Percentiles rank a stretch among this genome's conserved stretches.
phyloP scores from a whole-genome alignment of 176 grass and related monocot species.

The Zoysia japonica region DNA sequence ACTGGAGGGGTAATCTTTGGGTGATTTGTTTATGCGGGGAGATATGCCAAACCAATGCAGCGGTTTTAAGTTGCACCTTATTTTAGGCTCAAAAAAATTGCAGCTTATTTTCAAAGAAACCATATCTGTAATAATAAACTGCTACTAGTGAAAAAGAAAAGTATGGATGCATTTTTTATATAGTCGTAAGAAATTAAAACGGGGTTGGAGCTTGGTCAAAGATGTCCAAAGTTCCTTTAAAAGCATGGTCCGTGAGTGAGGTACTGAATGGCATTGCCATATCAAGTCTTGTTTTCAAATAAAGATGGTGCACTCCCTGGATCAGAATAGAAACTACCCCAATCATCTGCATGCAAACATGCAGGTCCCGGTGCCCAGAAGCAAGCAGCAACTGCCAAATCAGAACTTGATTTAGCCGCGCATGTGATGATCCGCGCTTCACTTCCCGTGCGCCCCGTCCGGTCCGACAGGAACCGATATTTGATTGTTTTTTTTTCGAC shows the following conservation, averaged over 20 bases:
- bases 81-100: neutral
- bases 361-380: neutral
- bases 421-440: neutral
- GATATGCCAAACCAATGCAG: conserved; percentile 4
- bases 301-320: too few species aligned
- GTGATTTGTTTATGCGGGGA: conserved; percentile 42
- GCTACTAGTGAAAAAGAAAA: too few species aligned
- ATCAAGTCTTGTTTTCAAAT: too few species aligned
- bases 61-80: conserved; percentile 1
- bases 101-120: too few species aligned
- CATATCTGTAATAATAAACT: too few species aligned
- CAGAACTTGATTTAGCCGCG: neutral
- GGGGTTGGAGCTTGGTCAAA: too few species aligned
- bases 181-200: too few species aligned
- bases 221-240: too few species aligned
- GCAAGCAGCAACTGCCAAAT: neutral
- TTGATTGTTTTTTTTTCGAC: too few species aligned
- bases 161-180: too few species aligned
- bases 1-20: conserved; percentile 43
- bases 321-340: neutral
- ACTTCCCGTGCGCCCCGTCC: neutral
- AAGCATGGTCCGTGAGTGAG: too few species aligned
- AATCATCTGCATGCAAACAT: neutral
- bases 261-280: too few species aligned
- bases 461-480: neutral